These are phyloP conservation scores for Picea sitchensis DNA, from an alignment of 75 land plant genomes.

Conservation along the genomic window DNA sequence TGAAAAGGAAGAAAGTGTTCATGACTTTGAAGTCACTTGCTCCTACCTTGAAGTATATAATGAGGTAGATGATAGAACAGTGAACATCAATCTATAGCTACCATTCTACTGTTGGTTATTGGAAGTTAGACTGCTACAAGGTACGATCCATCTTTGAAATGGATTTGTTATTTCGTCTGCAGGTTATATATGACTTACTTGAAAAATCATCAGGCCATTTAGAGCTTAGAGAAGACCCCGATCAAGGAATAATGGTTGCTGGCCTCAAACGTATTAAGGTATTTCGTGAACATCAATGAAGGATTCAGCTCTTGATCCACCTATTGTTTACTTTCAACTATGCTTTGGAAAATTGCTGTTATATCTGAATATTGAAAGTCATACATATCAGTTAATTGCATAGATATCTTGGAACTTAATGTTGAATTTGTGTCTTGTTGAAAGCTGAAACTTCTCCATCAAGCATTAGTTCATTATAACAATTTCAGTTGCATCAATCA, in stretches of 20 bases:
- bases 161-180: conserved; percentile 11
- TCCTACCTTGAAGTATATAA: conserved; percentile 98
- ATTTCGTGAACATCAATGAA: neutral
- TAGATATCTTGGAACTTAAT: neutral
- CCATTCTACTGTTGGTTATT: neutral
- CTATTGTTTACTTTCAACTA: neutral
- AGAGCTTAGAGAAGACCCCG: conserved; percentile 95
- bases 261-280: conserved; percentile 90
- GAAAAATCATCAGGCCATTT: conserved; percentile 91
- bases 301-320: neutral
- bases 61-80: conserved; percentile 52
- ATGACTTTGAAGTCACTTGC: conserved; percentile 87
- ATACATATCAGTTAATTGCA: neutral
- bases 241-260: conserved; percentile 83
- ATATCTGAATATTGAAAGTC: neutral
- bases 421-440: neutral
- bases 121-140: neutral
- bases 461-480: too few species aligned
- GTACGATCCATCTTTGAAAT: neutral
- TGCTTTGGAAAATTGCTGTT: neutral
- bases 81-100: neutral
- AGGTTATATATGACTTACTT: conserved; percentile 97
- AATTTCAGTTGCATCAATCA: too few species aligned
- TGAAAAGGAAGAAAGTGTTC: conserved; percentile 53
- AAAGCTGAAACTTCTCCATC: too few species aligned